These are phyloP conservation scores for Chaetomiaceae sp. DNA, from an alignment of 2,329 filamentous ascomycete species.

Conservation along the genomic window DNA sequence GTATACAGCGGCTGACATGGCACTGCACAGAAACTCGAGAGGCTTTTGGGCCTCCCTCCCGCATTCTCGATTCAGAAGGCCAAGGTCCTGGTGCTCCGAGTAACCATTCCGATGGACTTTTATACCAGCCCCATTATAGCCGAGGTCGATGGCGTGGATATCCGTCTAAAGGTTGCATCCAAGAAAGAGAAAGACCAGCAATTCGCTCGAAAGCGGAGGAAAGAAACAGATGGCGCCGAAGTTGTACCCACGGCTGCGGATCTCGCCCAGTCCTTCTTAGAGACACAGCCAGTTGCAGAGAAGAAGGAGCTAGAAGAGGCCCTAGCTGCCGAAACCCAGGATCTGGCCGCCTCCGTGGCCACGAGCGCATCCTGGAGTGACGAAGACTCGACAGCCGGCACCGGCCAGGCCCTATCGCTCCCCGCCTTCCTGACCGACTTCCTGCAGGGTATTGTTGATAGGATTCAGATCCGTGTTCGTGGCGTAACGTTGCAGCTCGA, in stretches of 20 bases:
- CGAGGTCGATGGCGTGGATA: slow-evolving; percentile 75
- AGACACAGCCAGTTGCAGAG: slow-evolving; percentile 63
- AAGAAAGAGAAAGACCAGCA: slow-evolving; percentile 34
- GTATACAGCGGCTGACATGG: slow-evolving; percentile 20
- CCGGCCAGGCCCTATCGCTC: slow-evolving; percentile 64
- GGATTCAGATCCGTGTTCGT: slow-evolving; percentile 62
- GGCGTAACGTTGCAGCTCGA: slow-evolving; percentile 64
- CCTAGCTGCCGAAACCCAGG: slow-evolving; percentile 57
- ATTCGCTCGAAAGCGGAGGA: slow-evolving; percentile 21
- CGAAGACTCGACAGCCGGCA: slow-evolving; percentile 60
- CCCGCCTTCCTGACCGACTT: slow-evolving; percentile 68
- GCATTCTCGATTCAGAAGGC: slow-evolving; percentile 69
- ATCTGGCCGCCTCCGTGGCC: slow-evolving; percentile 56
- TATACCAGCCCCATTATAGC: slow-evolving; percentile 78
- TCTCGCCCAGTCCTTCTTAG: slow-evolving; percentile 73
- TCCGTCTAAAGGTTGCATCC: slow-evolving; percentile 56
- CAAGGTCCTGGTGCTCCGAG: slow-evolving; percentile 67
- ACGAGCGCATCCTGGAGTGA: slow-evolving; percentile 58
- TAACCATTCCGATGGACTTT: slow-evolving; percentile 84
- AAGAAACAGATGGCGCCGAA: slow-evolving; percentile 28
- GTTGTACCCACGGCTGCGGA: slow-evolving; percentile 65
- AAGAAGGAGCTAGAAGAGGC: slow-evolving; percentile 65
- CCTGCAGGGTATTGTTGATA: slow-evolving; percentile 68
- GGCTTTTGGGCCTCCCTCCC: slow-evolving; percentile 68
- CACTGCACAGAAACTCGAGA: slow-evolving; percentile 65